Evolutionary conservation across 2,329 filamentous ascomycete genomes (phyloP).

Genomic region (Colletotrichum eleusines): DNA sequence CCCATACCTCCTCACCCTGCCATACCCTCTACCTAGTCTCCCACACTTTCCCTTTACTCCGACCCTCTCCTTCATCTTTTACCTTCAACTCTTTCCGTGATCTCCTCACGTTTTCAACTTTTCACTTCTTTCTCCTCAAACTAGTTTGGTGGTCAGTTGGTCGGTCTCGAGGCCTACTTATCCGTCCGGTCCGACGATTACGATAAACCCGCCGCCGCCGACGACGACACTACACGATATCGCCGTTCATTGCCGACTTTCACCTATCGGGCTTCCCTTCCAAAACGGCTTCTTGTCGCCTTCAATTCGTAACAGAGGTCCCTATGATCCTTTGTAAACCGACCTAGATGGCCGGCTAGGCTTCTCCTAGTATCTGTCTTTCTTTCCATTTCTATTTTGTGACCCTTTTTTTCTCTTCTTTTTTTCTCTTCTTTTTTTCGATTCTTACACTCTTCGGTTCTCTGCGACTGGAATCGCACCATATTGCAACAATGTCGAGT

Average conservation of each 20-base stretch:
- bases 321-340: constrained; percentile 35
- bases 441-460: constrained; percentile 45
- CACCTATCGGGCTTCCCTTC: background rate
- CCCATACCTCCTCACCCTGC: constrained; percentile 12
- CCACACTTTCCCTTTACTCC: constrained; percentile 27
- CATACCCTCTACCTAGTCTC: constrained; percentile 26
- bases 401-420: constrained; percentile 12
- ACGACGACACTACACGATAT: constrained; percentile 1
- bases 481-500: constrained; percentile 55
- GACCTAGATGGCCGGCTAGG: constrained; percentile 42
- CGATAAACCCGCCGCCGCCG: background rate
- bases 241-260: background rate
- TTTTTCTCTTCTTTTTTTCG: constrained; percentile 5
- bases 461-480: constrained; percentile 61
- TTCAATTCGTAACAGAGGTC: constrained; percentile 21
- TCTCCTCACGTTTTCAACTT: constrained; percentile 9
- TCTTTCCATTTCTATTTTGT: constrained; percentile 42
- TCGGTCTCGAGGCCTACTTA: constrained; percentile 1
- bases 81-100: constrained; percentile 23
- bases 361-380: constrained; percentile 45
- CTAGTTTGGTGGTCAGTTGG: constrained; percentile 5
- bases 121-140: constrained; percentile 4
- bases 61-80: constrained; percentile 1
- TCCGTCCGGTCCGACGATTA: background rate
- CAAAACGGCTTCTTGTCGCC: constrained; percentile 21